Evolutionary conservation across 2,329 filamentous ascomycete genomes (phyloP), one percentile per base, ranked within the genome.

Genomic region (Salinomyces thailandicus): DNA sequence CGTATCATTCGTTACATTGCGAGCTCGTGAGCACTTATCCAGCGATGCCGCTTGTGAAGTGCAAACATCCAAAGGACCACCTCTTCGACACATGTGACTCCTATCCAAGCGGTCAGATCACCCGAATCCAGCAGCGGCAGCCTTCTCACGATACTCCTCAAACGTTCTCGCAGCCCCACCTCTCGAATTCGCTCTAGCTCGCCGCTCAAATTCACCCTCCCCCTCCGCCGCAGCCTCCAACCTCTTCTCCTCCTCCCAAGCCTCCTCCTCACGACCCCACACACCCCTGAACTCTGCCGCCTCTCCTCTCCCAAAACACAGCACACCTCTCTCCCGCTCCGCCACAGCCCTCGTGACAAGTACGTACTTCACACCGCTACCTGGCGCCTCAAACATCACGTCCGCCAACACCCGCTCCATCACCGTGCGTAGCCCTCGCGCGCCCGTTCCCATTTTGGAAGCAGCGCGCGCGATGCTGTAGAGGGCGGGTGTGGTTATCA

Each of bases 401-500:
- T 67, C 57, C 33, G 58, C 56, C 4, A 70, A 56, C 29, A 70
- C 42, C 14, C 66, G 54, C 42, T 70, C 67, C 44, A 69, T 59
- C 11, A 70, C 65, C 2, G 65, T 67, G 2, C 64, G 59, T 13
- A 70, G 47, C 2, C 63, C 67, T 18, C 67, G 56, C 2, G 67
- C 67, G 3, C 91, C 91, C 0, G 89, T 95, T 1, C 75, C 77
- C 70, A 79, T 79, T 11, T 65, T 65, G 35, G 70, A 62, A 2
- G 75, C 76, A 18, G 80, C 81, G 43, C 78, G 73, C 3, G 91
- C 89, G 39, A 98, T 77, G 34, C 83, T 82, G 44, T 78, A 71
- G n/a, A 96, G 65, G 0, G 89, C 82, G 5, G 77, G 76, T 3
- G 76, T 80, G 0, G 89, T 95, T 62, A 96, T 93, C 46, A 75